These are phyloP conservation scores for Balansia obtecta DNA, from an alignment of 2,329 filamentous ascomycete genomes.

Conservation along the genomic window DNA sequence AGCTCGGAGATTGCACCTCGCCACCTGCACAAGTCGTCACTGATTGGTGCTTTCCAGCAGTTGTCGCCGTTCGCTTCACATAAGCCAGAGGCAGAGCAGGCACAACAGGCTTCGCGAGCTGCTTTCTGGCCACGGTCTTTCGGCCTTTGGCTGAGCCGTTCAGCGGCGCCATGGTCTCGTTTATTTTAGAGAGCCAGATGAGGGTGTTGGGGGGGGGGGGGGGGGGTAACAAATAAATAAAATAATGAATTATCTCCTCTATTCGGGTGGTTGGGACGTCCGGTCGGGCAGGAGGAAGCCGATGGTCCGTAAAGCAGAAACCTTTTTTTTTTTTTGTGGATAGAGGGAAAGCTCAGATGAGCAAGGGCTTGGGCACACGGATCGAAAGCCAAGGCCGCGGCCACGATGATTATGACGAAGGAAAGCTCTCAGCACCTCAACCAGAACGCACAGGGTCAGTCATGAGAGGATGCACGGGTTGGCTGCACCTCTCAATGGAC, in stretches of 20 bases:
- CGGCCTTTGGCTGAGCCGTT: conserved; percentile 21
- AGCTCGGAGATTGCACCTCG: neutral
- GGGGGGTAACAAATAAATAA: too few species aligned
- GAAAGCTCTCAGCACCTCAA: conserved; percentile 17
- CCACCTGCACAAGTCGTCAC: conserved; percentile 7
- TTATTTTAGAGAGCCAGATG: too few species aligned
- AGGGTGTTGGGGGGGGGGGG: too few species aligned
- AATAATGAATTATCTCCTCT: too few species aligned
- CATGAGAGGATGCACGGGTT: conserved; percentile 12
- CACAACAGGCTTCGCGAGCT: conserved; percentile 21
- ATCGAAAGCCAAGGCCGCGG: too few species aligned
- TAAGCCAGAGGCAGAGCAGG: conserved; percentile 27
- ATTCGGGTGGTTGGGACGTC: neutral
- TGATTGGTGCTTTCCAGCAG: conserved; percentile 13
- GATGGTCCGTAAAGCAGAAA: neutral
- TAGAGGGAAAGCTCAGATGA: neutral
- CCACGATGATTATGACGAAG: too few species aligned
- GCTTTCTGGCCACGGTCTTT: conserved; percentile 17
- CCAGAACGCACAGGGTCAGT: conserved; percentile 20
- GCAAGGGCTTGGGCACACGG: neutral
- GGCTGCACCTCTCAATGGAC: conserved; percentile 12
- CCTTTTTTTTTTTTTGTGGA: neutral
- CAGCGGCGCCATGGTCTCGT: conserved; percentile 19
- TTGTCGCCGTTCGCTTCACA: conserved; percentile 25
- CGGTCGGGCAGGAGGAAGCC: neutral